Evolutionary conservation across 495 filamentous ascomycete species (phyloP), one percentile per base, ranked within the genome.

Genomic region (Aspergillus cristatus): DNA sequence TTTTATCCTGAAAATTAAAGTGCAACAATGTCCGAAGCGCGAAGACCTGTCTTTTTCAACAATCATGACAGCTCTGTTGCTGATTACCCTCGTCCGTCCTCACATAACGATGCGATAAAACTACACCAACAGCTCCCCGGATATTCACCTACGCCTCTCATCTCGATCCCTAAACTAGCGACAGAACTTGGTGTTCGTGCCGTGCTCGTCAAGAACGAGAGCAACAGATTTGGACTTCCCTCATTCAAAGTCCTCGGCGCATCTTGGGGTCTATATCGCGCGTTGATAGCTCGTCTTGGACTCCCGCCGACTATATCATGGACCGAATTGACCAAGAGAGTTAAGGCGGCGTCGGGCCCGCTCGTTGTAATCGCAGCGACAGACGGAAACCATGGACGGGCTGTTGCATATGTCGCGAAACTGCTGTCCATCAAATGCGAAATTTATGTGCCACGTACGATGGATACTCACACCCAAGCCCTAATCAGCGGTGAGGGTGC

Each of bases 161-260:
- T 71, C 16, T 33, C 57, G 3, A 55, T 85, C 0, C 69, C 68
- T 2, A 45, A 55, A 0, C 31, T 86, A 10, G 76, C 80, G 4
- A 40, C 55, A 4, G 65, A 76, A n/a, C 57, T 82, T 1, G 71
- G 70, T 0, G 53, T 84, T 14, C 55, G 55, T 1, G 46, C 65
- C 10, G 63, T 84, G 29, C 61, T 70, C 41, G 51, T 81, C 34
- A 80, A 83, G 48, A 70, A 79, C 46, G 75, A 81, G 45, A 73
- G 65, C 32, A 50, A 55, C 36, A 63, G 76, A 17, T 65, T 78
- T 41, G 71, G 79, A 1, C 70, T 89, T 1, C 79, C 82, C 0
- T 70, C 81, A 0, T 87, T 86, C 69, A 88, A 88, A 53, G 78
- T 84, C 28, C 71, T 86, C 0, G 84, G 82, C 7, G 82, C 84